Percentiles rank a stretch among this genome's conserved stretches.
phyloP scores from a whole-genome alignment of 2,329 filamentous ascomycete genomes.

The Aphanocladium album region DNA sequence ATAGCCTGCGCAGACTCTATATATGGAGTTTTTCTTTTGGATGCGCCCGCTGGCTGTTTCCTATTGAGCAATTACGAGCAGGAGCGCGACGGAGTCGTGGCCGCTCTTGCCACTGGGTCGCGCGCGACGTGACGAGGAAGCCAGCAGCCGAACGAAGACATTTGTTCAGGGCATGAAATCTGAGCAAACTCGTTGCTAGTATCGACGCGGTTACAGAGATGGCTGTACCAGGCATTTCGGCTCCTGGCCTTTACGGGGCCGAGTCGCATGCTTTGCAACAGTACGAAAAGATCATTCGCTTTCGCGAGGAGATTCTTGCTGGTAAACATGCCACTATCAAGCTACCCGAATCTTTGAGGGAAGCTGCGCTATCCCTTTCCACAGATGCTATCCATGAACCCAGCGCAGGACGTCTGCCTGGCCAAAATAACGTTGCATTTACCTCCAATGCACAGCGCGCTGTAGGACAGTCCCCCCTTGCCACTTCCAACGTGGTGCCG shows the following conservation, averaged over 20 bases:
- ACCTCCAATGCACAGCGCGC: slow-evolving; percentile 31
- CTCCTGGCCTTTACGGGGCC: slow-evolving; percentile 34
- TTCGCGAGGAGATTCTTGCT: slow-evolving; percentile 76
- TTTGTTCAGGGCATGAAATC: not conserved
- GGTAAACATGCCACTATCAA: slow-evolving; percentile 66
- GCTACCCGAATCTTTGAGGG: slow-evolving; percentile 29
- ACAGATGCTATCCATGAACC: not conserved
- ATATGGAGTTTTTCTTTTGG: not conserved
- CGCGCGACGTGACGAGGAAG: not conserved
- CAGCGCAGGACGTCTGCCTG: slow-evolving; percentile 2
- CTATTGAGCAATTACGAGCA: not conserved
- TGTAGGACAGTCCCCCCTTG: not conserved
- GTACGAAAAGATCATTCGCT: slow-evolving; percentile 74
- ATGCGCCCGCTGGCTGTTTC: not conserved
- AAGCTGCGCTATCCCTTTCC: not conserved
- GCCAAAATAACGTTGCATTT: slow-evolving; percentile 30
- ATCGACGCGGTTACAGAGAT: slow-evolving; percentile 17
- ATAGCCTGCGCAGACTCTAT: not conserved
- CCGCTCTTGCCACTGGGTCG: not conserved
- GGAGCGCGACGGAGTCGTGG: not conserved
- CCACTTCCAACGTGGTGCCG: not conserved
- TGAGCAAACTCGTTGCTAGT: not conserved
- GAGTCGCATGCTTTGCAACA: slow-evolving; percentile 57
- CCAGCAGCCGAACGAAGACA: not conserved
- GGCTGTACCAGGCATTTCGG: slow-evolving; percentile 18